Evolutionary conservation across 2,329 filamentous ascomycete genomes (phyloP).

Genomic region (Tolypocladium endophyticum): DNA sequence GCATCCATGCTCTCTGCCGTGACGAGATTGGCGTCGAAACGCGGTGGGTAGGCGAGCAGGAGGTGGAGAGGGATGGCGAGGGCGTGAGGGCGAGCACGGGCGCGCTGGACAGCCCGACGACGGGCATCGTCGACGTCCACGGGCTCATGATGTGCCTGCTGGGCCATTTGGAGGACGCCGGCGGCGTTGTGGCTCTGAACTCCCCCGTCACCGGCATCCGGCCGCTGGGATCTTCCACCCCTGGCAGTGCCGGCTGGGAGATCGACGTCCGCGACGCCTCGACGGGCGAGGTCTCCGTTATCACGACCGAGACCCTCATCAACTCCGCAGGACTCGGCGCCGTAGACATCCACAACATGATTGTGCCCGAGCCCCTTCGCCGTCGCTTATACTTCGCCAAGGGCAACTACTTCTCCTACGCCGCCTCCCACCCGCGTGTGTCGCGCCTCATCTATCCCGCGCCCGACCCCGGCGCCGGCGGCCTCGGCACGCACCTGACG

Average conservation of each 20-base stretch:
- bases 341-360: conserved; percentile 69
- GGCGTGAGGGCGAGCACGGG: conserved; percentile 61
- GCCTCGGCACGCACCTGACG: conserved; percentile 87
- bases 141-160: conserved; percentile 71
- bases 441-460: conserved; percentile 78
- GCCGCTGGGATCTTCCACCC: conserved; percentile 27
- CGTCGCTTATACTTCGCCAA: conserved; percentile 72
- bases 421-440: conserved; percentile 50
- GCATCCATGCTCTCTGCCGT: conserved; percentile 34
- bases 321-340: conserved; percentile 81
- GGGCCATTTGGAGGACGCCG: conserved; percentile 64
- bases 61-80: conserved; percentile 59
- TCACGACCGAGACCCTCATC: conserved; percentile 68
- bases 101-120: conserved; percentile 73
- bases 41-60: conserved; percentile 52
- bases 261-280: conserved; percentile 42
- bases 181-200: conserved; percentile 63
- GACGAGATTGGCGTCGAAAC: conserved; percentile 50
- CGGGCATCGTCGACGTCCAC: conserved; percentile 87
- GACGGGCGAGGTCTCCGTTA: conserved; percentile 38
- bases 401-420: conserved; percentile 89
- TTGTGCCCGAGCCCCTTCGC: conserved; percentile 49
- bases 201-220: conserved; percentile 53
- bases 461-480: conserved; percentile 68
- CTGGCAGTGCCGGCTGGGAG: conserved; percentile 56